These are phyloP conservation scores for Pyrenula massariospora DNA, from an alignment of 495 filamentous ascomycete species.

Conservation along the genomic window DNA sequence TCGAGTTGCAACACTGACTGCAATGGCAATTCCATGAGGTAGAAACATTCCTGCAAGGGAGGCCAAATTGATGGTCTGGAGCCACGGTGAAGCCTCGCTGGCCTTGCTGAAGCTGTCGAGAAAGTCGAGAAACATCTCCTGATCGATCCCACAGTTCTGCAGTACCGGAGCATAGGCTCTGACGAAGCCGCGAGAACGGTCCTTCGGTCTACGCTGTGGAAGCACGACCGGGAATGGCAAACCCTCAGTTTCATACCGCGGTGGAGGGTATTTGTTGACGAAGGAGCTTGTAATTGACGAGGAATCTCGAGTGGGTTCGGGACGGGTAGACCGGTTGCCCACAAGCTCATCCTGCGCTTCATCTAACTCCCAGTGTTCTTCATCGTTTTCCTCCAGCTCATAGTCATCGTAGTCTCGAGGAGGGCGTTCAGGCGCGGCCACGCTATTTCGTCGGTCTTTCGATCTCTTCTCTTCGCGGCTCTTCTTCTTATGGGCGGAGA, in stretches of 20 bases:
- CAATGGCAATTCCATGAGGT: constrained; percentile 29
- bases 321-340: not conserved
- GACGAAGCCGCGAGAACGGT: constrained; percentile 30
- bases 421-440: constrained; percentile 12
- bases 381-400: constrained; percentile 12
- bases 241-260: constrained; percentile 1
- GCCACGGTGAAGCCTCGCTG: constrained; percentile 21
- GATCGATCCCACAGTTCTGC: constrained; percentile 34
- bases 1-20: constrained; percentile 29
- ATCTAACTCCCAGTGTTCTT: constrained; percentile 39
- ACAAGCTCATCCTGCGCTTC: constrained; percentile 27
- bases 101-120: constrained; percentile 34
- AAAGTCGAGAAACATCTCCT: constrained; percentile 42
- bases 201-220: constrained; percentile 34
- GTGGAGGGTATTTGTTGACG: constrained; percentile 8
- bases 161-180: constrained; percentile 41
- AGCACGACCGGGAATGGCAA: constrained; percentile 33
- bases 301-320: constrained; percentile 4
- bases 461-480: constrained; percentile 14
- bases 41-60: constrained; percentile 22
- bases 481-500: constrained; percentile 22
- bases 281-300: constrained; percentile 11
- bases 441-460: constrained; percentile 1
- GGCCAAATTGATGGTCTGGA: constrained; percentile 33
- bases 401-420: constrained; percentile 5